Percentiles rank a stretch among this genome's conserved stretches.
These are phyloP conservation scores for Pythium vanterpoolii DNA, from an alignment of 352 stramenopile genomes.

Conservation along the genomic window DNA sequence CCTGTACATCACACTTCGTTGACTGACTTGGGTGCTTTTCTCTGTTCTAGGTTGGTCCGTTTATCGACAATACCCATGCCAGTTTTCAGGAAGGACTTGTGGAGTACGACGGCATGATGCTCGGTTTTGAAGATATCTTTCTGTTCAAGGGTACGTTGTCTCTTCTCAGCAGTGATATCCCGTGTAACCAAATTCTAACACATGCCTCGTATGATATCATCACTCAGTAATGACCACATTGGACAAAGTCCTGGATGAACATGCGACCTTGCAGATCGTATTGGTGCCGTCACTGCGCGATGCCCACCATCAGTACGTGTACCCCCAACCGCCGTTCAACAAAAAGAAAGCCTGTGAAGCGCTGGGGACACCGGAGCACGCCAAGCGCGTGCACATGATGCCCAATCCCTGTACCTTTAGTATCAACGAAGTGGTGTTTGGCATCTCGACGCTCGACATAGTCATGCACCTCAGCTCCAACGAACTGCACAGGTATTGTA, in stretches of 20 bases:
- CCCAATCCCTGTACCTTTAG: conserved; percentile 95
- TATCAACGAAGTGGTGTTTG: conserved; percentile 94
- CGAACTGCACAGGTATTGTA: conserved; percentile 54
- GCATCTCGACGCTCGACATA: conserved; percentile 91
- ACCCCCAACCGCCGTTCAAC: conserved; percentile 92
- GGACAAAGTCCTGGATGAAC: conserved; percentile 54
- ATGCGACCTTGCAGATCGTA: conserved; percentile 81
- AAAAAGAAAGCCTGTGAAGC: conserved; percentile 79
- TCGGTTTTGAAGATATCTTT: conserved; percentile 84
- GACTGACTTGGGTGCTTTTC: background rate
- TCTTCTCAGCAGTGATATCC: background rate
- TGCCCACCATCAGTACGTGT: conserved; percentile 94
- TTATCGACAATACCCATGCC: conserved; percentile 93
- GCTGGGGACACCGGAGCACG: conserved; percentile 50
- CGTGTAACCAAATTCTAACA: background rate
- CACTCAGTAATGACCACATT: conserved; percentile 67
- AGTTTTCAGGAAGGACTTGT: conserved; percentile 84
- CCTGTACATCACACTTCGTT: background rate
- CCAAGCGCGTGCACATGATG: conserved; percentile 91
- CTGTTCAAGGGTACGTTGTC: conserved; percentile 66
- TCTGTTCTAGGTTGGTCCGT: conserved; percentile 85
- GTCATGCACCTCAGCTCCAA: conserved; percentile 85
- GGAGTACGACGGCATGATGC: conserved; percentile 74
- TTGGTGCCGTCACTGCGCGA: conserved; percentile 96
- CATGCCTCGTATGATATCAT: background rate